These are phyloP conservation scores for Barbarea vulgaris DNA, from an alignment of 345 rosid species.

Conservation along the genomic window DNA sequence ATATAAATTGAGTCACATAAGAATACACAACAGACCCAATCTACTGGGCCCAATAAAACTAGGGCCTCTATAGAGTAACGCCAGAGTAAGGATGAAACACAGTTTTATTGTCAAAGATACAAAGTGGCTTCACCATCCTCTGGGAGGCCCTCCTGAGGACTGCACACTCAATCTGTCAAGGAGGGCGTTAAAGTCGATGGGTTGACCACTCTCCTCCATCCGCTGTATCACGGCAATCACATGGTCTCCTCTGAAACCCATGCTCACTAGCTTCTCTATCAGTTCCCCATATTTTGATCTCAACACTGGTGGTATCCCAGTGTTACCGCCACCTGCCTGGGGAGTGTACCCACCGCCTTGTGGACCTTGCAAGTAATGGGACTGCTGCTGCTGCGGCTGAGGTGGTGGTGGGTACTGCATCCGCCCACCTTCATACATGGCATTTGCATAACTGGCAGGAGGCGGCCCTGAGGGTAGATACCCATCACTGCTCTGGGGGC, in stretches of 20 bases:
- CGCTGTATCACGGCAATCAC: conserved; percentile 75
- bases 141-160: conserved; percentile 66
- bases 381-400: conserved; percentile 47
- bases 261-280: conserved; percentile 81
- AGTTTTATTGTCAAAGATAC: conserved; percentile 13
- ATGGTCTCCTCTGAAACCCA: conserved; percentile 93
- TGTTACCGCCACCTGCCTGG: conserved; percentile 52
- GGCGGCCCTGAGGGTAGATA: conserved; percentile 66
- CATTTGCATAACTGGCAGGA: conserved; percentile 60
- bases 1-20: conserved; percentile 11
- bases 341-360: conserved; percentile 60
- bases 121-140: conserved; percentile 66
- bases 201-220: conserved; percentile 94
- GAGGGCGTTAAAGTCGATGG: conserved; percentile 80
- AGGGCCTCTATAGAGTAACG: conserved; percentile 36
- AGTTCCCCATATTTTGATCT: conserved; percentile 69
- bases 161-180: conserved; percentile 77
- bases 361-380: conserved; percentile 70
- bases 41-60: conserved; percentile 39
- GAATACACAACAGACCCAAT: conserved; percentile 32
- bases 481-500: conserved; percentile 61
- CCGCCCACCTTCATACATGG: conserved; percentile 75
- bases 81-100: not conserved
- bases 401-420: conserved; percentile 50
- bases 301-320: conserved; percentile 49